Percentiles rank a stretch among this genome's conserved stretches.
Conservation (phyloP, 2,329 filamentous ascomycete genomes). For the Cytospora piceae region DNA sequence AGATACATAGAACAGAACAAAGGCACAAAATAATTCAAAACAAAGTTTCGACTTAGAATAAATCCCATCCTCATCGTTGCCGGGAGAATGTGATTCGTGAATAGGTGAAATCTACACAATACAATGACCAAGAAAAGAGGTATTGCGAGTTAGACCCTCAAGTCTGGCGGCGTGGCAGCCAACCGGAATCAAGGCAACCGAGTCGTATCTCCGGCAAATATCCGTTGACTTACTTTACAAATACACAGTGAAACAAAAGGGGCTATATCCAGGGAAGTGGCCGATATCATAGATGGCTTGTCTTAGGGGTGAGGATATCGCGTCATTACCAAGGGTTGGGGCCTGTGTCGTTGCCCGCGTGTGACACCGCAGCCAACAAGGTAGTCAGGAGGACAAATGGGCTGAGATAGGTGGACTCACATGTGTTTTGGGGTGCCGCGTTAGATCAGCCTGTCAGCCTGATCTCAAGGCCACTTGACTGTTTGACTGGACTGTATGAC, state of each 20-base stretch:
- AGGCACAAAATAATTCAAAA: slow-evolving; percentile 15
- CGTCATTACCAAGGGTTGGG: slow-evolving; percentile 16
- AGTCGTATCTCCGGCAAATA: neutral
- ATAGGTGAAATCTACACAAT: neutral
- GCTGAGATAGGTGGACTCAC: slow-evolving; percentile 9
- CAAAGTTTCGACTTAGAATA: neutral
- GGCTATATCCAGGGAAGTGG: neutral
- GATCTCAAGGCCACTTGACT: slow-evolving; percentile 23
- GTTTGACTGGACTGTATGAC: slow-evolving; percentile 19
- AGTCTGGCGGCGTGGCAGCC: neutral
- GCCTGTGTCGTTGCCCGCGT: slow-evolving; percentile 2
- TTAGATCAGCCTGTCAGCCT: slow-evolving; percentile 20
- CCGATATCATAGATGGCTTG: neutral
- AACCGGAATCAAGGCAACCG: neutral
- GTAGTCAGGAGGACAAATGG: slow-evolving; percentile 27
- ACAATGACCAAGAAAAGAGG: neutral
- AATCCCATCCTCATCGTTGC: no score
- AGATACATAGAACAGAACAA: slow-evolving; percentile 19
- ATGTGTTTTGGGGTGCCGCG: slow-evolving; percentile 8
- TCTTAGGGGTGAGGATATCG: slow-evolving; percentile 6
- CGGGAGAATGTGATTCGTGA: neutral
- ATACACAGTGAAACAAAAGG: neutral
- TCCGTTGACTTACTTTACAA: neutral
- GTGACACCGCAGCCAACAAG: slow-evolving; percentile 18
- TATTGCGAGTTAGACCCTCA: neutral